phyloP scores from a whole-genome alignment of 129 eudicot genomes.

The Lonicera japonica region DNA sequence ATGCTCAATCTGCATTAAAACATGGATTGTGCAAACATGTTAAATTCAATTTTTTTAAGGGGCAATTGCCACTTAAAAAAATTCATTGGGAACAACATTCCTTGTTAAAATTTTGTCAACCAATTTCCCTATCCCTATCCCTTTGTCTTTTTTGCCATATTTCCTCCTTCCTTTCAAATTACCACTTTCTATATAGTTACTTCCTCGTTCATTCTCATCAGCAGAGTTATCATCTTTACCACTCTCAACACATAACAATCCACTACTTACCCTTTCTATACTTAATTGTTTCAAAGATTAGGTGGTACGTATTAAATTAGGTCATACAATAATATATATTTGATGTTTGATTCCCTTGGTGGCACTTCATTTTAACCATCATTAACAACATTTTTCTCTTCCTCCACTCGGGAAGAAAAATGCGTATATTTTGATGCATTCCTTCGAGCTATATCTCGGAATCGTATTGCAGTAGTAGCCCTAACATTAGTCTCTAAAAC shows the following conservation, averaged over 20 bases:
- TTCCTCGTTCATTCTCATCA: neutral
- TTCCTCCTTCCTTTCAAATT: conserved; percentile 6
- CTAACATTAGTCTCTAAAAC: conserved; percentile 9
- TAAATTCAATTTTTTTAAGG: too few species aligned
- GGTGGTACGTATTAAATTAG: too few species aligned
- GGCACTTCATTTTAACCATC: conserved; percentile 34
- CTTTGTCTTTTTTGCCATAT: conserved; percentile 23
- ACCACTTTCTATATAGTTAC: neutral
- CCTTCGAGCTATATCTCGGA: conserved; percentile 40
- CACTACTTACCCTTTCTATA: too few species aligned
- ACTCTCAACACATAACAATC: conserved; percentile 5
- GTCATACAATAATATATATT: too few species aligned
- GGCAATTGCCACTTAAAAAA: too few species aligned
- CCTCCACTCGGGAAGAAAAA: conserved; percentile 47
- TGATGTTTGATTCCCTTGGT: conserved; percentile 12
- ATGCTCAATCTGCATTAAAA: too few species aligned
- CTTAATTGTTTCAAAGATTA: too few species aligned
- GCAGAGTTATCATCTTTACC: neutral
- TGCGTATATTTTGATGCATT: conserved; percentile 68
- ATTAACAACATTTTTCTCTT: conserved; percentile 19
- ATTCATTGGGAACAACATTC: too few species aligned
- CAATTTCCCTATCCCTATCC: conserved; percentile 31
- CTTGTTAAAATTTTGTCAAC: conserved; percentile 3
- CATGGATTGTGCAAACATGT: too few species aligned
- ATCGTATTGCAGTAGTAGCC: conserved; percentile 22